Base-by-base conservation (phyloP, 129 eudicot species). In the Chrysanthemum seticuspe region DNA sequence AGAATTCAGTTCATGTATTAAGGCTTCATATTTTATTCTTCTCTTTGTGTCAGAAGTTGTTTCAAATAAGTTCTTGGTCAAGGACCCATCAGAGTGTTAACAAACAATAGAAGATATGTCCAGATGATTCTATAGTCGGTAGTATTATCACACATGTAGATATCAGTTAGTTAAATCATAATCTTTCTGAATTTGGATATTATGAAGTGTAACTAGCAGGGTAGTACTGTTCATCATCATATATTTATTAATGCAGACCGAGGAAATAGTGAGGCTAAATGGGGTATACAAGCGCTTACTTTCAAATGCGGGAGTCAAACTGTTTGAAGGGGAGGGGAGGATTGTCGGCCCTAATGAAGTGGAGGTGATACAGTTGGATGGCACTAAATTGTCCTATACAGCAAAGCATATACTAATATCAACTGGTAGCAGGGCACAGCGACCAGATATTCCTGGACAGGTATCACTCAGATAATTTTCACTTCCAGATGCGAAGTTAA, bases 311-410 rank as follows among this genome's bases (percentile, higher is more conserved):
- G 96, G 96, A 54, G 98, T 92, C 25, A 92, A 89, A 81, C 82
- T 92, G 68, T 92, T 81, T 76, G 98, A 92, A 87, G 98, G 98
- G 71, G 96, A 89, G 80, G 98, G 98, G 15, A 89, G 81, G 75
- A 72, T 92, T 57, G 86, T 85, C 51, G 92, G 98, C 78, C 96
- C 98, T 16, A 87, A 92, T 80, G 98, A 92, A 78, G 96, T 92
- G 48, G 92, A 92, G 68, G 84, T 92, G 74, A 85, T 83, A 48
- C 96, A 92, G 72, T 62, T 89, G 77, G 96, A 92, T 67, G 98
- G 96, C 27, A 87, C 98, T 65, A 92, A 85, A 67, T 66, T 87
- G 19, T 79, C 70, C 34, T 83, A 88, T 67, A 78, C 96, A 15
- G 89, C 98, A 71, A 94, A 88, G 75, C 95, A 90, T 59, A 94